Evolutionary conservation across 2,329 filamentous ascomycete genomes (phyloP).

Genomic region (Penicillium occitanis): DNA sequence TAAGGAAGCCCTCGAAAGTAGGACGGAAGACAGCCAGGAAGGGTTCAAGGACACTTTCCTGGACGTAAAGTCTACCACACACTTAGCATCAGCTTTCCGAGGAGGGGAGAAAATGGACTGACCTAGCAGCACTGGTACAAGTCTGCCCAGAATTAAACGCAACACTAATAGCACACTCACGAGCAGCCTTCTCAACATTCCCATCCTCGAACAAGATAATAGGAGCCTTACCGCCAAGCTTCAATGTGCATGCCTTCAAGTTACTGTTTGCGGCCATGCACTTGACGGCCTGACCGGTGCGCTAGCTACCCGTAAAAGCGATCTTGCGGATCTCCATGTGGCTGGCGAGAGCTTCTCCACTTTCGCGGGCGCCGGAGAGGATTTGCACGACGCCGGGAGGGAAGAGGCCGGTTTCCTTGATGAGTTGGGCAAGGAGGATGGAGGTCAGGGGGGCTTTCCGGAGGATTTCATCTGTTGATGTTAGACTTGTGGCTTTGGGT

Average conservation of each 20-base stretch:
- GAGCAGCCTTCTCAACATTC: conserved; percentile 39
- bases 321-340: conserved; percentile 59
- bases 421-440: conserved; percentile 55
- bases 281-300: conserved; percentile 53
- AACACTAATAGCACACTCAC: conserved; percentile 46
- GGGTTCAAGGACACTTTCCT: conserved; percentile 52
- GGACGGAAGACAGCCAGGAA: conserved; percentile 42
- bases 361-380: conserved; percentile 58
- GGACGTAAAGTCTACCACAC: conserved; percentile 58
- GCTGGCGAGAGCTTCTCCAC: conserved; percentile 55
- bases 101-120: neutral
- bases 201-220: conserved; percentile 57
- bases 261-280: conserved; percentile 58
- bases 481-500: neutral
- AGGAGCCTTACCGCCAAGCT: conserved; percentile 57
- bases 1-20: neutral
- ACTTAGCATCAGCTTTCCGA: conserved; percentile 47
- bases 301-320: conserved; percentile 58
- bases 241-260: conserved; percentile 56
- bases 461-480: conserved; percentile 50
- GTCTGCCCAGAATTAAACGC: conserved; percentile 56
- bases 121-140: neutral
- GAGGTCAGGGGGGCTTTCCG: conserved; percentile 54
- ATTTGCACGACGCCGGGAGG: conserved; percentile 58
- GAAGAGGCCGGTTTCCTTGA: conserved; percentile 54